Base-by-base conservation (phyloP, 2,329 filamentous ascomycete genomes). In the Sclerotinia spermophila region DNA sequence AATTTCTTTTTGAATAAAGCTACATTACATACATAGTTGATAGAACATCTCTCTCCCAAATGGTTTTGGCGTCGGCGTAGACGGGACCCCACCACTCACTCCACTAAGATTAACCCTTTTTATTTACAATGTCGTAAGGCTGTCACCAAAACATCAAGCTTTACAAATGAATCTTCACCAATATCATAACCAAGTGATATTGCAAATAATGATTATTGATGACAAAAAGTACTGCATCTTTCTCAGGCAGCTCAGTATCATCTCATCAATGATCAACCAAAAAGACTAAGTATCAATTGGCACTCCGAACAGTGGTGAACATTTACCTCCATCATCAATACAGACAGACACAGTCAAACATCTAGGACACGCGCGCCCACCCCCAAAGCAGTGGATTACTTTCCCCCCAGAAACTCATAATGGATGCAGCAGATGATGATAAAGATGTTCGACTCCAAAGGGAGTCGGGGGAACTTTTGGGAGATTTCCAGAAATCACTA, bases 401-500 rank as follows among this genome's bases (percentile, higher is more conserved):
- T 44, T 30, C n/a, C 48, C 19, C 38, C 24, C 40, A 42, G 17
- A 55, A 30, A 10, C 51, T 53, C 24, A 73, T 15, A 48, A 90
- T 90, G 88, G 89, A 91, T 74, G 86, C 83, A 27, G 79, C 84
- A 45, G 88, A 90, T 58, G 83, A 85, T 42, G 89, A 91, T 65
- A 79, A 83, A 70, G 89, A 91, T 75, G 82, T 89, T 69, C 86
- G 88, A 78, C 84, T 91, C 69, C 87, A 90, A 74, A 87, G 86
- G 75, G 82, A 85, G 69, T 89, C 89, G 2, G 81, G 80, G 13
- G 87, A 89, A 71, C 82, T 90, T 71, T 83, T 91, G 27, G 80
- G 81, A 66, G 87, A 90, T 73, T 85, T 90, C 75, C 84, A 87
- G 78, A 80, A 80, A 68, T 85, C 84, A 7, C 79, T 91, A 5